Evolutionary conservation across 345 rosid species (phyloP).

Genomic region (Boechera retrofracta): DNA sequence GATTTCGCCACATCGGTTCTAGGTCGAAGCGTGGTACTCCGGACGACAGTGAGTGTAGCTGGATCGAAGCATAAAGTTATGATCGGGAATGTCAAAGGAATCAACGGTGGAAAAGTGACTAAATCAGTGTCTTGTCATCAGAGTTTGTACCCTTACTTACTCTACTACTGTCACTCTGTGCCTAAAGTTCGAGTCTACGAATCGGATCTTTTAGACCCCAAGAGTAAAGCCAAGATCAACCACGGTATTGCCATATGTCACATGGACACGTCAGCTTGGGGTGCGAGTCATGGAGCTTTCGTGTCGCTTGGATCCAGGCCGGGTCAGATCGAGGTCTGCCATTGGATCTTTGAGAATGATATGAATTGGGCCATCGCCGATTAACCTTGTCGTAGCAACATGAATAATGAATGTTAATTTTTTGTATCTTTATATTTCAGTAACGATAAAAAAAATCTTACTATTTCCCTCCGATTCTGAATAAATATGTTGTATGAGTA

Average conservation of each 20-base stretch:
- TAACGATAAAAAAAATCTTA: neutral
- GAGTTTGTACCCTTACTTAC: constrained; percentile 70
- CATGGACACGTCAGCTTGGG: constrained; percentile 76
- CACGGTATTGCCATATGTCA: constrained; percentile 87
- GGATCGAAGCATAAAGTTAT: constrained; percentile 62
- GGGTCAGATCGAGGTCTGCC: constrained; percentile 77
- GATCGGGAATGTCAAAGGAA: constrained; percentile 63
- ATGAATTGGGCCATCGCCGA: constrained; percentile 72
- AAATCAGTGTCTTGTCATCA: constrained; percentile 84
- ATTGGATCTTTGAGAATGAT: constrained; percentile 89
- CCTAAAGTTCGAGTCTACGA: constrained; percentile 84
- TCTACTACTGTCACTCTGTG: constrained; percentile 88
- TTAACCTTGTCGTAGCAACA: neutral
- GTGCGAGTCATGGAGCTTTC: constrained; percentile 76
- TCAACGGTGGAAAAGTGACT: constrained; percentile 75
- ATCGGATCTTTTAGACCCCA: constrained; percentile 64
- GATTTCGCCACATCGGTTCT: constrained; percentile 72
- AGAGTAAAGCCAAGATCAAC: constrained; percentile 57
- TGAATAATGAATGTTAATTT: neutral
- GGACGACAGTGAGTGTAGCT: constrained; percentile 59
- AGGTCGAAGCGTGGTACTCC: constrained; percentile 57
- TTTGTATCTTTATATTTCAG: neutral
- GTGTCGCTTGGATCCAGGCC: constrained; percentile 58
- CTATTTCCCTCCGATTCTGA: neutral
- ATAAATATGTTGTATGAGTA: neutral